Base-by-base conservation (phyloP, 106 monocot genomes). In the Dioscorea zingiberensis region DNA sequence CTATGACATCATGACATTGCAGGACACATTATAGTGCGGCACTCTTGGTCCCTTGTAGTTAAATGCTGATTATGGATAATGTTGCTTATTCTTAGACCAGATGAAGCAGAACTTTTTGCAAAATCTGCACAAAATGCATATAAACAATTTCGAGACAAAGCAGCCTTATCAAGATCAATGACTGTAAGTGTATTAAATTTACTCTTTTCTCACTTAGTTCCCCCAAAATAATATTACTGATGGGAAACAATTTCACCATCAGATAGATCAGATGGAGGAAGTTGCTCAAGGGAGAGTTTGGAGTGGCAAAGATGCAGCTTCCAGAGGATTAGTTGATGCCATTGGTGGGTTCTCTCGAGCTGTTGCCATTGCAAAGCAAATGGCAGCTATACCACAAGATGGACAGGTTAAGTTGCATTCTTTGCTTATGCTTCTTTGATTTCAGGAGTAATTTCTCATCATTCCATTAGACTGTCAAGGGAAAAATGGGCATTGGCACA, bases 271-370 rank as follows among this genome's bases (percentile, higher is more conserved):
- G 65, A 98, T 98, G 97, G 97, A 98, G 64, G 69, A 66, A 64
- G 74, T 93, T 75, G 97, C 97, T 21, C 97, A 98, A 80, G 97
- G 97, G 47, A 75, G 92, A 66, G 92, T 98, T 30, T 98, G 97
- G 97, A 86, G 73, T 16, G 92, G 92, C 69, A 79, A 76, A 66
- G 92, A 82, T 79, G 92, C 89, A 65, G 73, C 77, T 32, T 80
- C 92, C 14, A 46, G 74, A 59, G 97, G 97, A 44, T 72, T 98
- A 55, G 86, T 93, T 67, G 97, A 98, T 82, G 85, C 86, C 9
- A 67, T 98, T 46, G 97, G 92, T 75, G 97, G 97, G 21, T 69
- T 98, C 62, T 82, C 79, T 8, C 83, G 73, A 64, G 97, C 97
- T 58, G 65, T 98, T 64, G 97, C 97, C 24, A 86, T 98, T 82